Base-by-base conservation (phyloP, 768 basidiomycete genomes). In the Mycena floridula region DNA sequence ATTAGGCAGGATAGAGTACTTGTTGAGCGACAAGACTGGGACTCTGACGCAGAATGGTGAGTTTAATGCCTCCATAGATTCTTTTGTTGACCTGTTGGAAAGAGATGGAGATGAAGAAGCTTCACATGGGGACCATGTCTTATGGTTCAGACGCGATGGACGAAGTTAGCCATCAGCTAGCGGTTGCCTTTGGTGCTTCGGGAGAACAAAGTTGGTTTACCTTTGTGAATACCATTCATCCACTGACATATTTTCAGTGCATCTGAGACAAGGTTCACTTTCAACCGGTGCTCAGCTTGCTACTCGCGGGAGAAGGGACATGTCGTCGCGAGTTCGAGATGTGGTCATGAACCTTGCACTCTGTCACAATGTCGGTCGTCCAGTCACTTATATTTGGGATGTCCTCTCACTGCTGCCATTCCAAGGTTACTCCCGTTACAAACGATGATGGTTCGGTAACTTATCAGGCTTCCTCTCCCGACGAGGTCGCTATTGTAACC, bases 41-140 rank as follows among this genome's bases (percentile, higher is more conserved):
- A 99, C 96, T 7, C 64, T 98, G 50, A 99, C 96, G 0, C 89
- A 97, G 62, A 99, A 99, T 59, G 95, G 94, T 92, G 48, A 22
- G 76, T 58, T 40, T 16, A 25, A n/a, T 18, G 20, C 16, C 11
- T 38, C 21, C 37, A 11, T 9, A 11, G 12, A 20, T 20, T 38
- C 20, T 12, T 20, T 38, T 38, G 11, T 32, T 32, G 28, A 32
- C 28, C 11, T 32, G 11, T 32, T 32, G 9, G 28, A 4, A 61
- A 97, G 95, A 97, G 61, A 99, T 99, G 96, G 95, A 98, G 64
- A 89, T 98, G 87, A 93, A 86, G 72, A 99, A 96, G 61, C 70
- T 99, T 23, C 96, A 98, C 57, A 90, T 98, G 86, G 96, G 96
- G 4, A 99, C 96, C 1, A 90, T 97, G 78, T 94, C 91, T 0